Conservation (phyloP, 202 grass and related monocot species). For the Saccharum hybrid region DNA sequence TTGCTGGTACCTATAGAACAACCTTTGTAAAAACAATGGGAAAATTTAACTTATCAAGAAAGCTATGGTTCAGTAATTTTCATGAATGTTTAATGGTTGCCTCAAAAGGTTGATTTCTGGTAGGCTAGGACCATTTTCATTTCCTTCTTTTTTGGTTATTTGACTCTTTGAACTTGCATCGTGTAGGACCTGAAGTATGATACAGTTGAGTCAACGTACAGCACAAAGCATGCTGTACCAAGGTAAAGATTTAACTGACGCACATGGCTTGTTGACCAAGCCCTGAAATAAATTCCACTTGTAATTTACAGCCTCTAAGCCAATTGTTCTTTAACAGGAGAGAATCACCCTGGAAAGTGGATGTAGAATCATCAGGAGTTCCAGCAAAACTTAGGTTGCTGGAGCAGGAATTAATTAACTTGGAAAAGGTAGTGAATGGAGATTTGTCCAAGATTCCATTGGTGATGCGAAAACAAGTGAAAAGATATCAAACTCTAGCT, state of each 20-base stretch:
- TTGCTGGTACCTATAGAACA: background rate
- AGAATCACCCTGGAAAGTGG: constrained; percentile 94
- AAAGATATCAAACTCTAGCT: constrained; percentile 91
- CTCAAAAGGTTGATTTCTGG: constrained; percentile 5
- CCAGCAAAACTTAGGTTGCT: constrained; percentile 82
- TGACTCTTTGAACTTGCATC: constrained; percentile 26
- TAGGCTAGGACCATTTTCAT: background rate
- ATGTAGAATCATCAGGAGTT: constrained; percentile 86
- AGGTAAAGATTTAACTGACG: constrained; percentile 54
- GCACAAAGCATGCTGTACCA: constrained; percentile 73
- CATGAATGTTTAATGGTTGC: background rate
- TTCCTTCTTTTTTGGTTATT: background rate
- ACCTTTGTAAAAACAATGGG: background rate
- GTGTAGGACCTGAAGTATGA: constrained; percentile 81
- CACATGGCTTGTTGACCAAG: background rate
- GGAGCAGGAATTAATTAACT: constrained; percentile 83
- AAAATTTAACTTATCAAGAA: background rate
- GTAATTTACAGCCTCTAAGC: background rate
- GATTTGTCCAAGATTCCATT: constrained; percentile 72
- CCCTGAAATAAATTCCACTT: background rate
- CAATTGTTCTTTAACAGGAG: constrained; percentile 58
- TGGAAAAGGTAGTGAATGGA: constrained; percentile 86
- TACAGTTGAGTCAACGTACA: constrained; percentile 55
- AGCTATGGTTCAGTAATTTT: background rate
- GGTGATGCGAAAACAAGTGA: constrained; percentile 87